These are phyloP conservation scores for Neonectria faginata DNA, from an alignment of 2,329 filamentous ascomycete species.

Conservation along the genomic window DNA sequence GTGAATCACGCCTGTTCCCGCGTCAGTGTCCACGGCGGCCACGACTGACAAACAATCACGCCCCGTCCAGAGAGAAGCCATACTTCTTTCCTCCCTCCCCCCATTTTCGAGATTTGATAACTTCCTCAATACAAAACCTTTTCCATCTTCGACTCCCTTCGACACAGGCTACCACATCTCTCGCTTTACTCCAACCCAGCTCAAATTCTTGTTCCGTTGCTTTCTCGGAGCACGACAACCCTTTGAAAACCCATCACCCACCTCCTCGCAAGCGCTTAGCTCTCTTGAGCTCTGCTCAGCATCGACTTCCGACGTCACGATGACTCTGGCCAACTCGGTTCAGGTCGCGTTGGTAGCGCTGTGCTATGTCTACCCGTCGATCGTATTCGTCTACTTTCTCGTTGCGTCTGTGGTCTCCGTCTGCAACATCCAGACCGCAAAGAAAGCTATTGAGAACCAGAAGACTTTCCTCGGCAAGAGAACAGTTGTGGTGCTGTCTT, in stretches of 20 bases:
- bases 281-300: slow-evolving; percentile 4
- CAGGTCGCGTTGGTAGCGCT: slow-evolving; percentile 37
- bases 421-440: slow-evolving; percentile 64
- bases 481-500: slow-evolving; percentile 56
- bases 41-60: slow-evolving; percentile 14
- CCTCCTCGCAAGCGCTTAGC: neutral
- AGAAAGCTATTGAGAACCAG: slow-evolving; percentile 34
- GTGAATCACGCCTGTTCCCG: slow-evolving; percentile 24
- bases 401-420: slow-evolving; percentile 68
- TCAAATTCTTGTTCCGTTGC: neutral
- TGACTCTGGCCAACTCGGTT: slow-evolving; percentile 34
- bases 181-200: neutral
- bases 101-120: neutral
- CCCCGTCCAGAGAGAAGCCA: neutral
- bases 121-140: neutral
- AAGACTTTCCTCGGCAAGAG: slow-evolving; percentile 36
- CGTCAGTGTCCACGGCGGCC: slow-evolving; percentile 3
- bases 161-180: neutral
- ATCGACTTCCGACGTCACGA: slow-evolving; percentile 17
- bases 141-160: slow-evolving; percentile 1
- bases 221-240: neutral
- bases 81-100: slow-evolving; percentile 5
- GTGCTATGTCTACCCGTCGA: slow-evolving; percentile 47
- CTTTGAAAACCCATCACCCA: neutral
- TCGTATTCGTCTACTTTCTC: slow-evolving; percentile 66